Evolutionary conservation across 2,329 filamentous ascomycete genomes (phyloP), one percentile per base, ranked within the genome.

Genomic region (Pyricularia grisea): DNA sequence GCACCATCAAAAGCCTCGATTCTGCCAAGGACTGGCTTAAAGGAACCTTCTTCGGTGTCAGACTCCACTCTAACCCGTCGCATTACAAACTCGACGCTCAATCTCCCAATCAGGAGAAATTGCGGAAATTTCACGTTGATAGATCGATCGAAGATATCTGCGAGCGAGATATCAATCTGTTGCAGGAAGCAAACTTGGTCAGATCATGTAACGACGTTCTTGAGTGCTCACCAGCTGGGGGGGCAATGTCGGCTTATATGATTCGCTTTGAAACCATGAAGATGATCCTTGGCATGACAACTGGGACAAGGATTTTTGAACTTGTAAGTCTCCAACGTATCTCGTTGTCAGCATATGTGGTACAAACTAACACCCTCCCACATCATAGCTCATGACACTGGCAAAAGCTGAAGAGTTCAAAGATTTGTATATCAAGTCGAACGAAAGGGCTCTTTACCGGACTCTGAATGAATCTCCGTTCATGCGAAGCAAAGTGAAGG

Each of bases 171-270:
- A 86, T 95, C 60, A 82, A 81, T 12, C 80, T 88, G n/a, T 81
- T 96, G 1, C 83, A 87, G 70, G 83, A 90, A 30, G 77, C 81
- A 55, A 80, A 83, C 0, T 80, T 95, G 7, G 81, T 93, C 14
- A 63, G 4, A 20, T 20, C 4, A 4, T 14, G 2, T 20, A 20
- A 63, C 1, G 17, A 17, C 17, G 27, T 5, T 28, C 60, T 63
- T 20, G 82, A 81, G 1, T 88, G 87, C 64, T 94, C 91, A 0
- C 87, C 89, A 66, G 92, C 90, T 74, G 92, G 92, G 1, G 84
- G 90, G 69, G 90, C 90, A 4, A 96, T 97, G 92, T 91, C 92
- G 63, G 86, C 88, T 66, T 96, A 94, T 76, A 94, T 92, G 79
- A 81, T 95, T 3, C 87, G 87, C 27, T 94, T 94, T 73, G 85